These are phyloP conservation scores for Dissophora globulifera DNA, from an alignment of 192 early-diverging fungal genomes.

Conservation along the genomic window DNA sequence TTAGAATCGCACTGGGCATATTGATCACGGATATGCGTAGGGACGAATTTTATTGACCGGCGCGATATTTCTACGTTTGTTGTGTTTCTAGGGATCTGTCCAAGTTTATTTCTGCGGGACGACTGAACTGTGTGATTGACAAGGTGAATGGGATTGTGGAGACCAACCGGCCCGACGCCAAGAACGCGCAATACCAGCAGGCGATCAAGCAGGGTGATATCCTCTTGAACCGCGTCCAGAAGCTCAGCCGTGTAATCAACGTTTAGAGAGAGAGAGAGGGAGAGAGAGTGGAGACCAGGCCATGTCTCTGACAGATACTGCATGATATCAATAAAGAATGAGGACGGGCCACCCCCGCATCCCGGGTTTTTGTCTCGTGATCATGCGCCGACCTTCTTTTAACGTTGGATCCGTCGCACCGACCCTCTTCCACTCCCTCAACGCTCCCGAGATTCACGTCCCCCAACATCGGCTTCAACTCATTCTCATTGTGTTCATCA, in stretches of 20 bases:
- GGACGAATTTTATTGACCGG: conserved; percentile 1
- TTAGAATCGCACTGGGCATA: no score
- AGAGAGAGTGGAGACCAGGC: no score
- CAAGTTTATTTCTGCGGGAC: conserved; percentile 93
- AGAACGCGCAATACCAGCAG: conserved; percentile 98
- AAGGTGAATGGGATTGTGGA: conserved; percentile 98
- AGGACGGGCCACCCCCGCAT: no score
- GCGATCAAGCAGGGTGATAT: conserved; percentile 97
- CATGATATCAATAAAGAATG: conserved; percentile 4
- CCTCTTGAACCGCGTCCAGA: conserved; percentile 95
- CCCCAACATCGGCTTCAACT: not conserved
- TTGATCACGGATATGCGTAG: no score
- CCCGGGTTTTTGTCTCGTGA: no score
- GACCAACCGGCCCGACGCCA: conserved; percentile 97
- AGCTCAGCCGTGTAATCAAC: conserved; percentile 92
- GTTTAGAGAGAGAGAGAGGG: conserved; percentile 71
- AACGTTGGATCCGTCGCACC: no score
- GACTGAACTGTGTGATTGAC: conserved; percentile 98
- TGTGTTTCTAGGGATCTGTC: conserved; percentile 84
- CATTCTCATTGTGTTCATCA: conserved; percentile 1
- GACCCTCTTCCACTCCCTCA: no score
- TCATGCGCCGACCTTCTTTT: no score
- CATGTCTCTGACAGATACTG: not conserved
- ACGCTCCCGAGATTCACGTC: no score
- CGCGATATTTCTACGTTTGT: no score